These are phyloP conservation scores for Blastocystis sp. DNA, from an alignment of 352 stramenopile genomes.

Conservation along the genomic window DNA sequence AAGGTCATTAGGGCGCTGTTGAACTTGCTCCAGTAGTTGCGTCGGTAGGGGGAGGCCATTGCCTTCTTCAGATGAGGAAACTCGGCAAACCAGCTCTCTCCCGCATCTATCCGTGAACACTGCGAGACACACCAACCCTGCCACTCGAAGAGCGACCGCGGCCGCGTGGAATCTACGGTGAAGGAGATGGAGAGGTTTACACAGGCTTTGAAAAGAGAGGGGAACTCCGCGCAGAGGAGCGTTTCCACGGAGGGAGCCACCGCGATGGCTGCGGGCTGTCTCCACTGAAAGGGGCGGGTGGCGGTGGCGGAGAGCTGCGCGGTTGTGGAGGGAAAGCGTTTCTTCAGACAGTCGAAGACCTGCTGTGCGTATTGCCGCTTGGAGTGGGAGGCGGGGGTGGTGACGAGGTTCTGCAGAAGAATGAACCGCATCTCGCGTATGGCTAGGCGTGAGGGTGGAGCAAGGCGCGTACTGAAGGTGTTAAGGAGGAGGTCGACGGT, in stretches of 20 bases:
- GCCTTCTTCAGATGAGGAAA: neutral
- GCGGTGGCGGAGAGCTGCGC: neutral
- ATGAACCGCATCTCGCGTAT: neutral
- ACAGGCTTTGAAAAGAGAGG: conserved; percentile 2
- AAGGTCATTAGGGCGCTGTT: conserved; percentile 26
- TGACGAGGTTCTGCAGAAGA: neutral
- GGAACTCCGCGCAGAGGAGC: conserved; percentile 38
- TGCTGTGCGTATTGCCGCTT: neutral
- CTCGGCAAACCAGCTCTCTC: neutral
- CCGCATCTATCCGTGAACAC: neutral
- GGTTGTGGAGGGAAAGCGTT: neutral
- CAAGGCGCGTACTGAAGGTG: neutral
- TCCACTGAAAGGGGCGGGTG: neutral
- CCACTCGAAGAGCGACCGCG: neutral
- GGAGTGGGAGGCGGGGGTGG: neutral
- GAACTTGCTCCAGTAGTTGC: conserved; percentile 64
- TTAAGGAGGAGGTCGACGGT: neutral
- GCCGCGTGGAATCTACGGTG: neutral
- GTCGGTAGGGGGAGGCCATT: neutral
- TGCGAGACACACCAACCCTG: neutral
- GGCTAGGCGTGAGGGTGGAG: neutral
- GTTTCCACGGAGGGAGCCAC: conserved; percentile 44
- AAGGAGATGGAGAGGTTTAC: neutral
- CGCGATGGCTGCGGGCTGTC: neutral
- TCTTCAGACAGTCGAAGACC: neutral